phyloP scores from a whole-genome alignment of 2,329 filamentous ascomycete species.

The Calycina herbarum region DNA sequence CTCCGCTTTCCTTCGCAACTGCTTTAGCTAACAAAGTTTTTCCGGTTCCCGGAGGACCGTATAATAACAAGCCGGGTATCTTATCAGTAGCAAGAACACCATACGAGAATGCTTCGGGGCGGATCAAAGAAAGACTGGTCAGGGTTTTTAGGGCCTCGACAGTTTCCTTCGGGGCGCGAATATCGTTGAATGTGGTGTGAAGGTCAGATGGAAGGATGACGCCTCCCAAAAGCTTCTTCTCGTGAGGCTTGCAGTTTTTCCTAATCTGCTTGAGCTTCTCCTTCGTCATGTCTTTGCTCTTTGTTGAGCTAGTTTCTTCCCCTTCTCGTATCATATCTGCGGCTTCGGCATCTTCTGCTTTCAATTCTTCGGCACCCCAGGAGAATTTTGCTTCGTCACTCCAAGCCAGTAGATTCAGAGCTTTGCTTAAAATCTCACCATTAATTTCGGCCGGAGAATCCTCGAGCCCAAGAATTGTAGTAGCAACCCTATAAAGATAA shows the following conservation, averaged over 20 bases:
- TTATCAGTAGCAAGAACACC: slow-evolving; percentile 89
- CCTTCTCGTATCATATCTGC: slow-evolving; percentile 30
- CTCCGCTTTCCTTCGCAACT: slow-evolving; percentile 66
- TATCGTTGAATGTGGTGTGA: slow-evolving; percentile 81
- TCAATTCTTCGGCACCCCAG: slow-evolving; percentile 44
- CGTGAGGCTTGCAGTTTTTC: slow-evolving; percentile 69
- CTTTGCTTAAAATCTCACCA: slow-evolving; percentile 39
- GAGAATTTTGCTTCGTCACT: slow-evolving; percentile 50
- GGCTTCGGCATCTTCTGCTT: slow-evolving; percentile 41
- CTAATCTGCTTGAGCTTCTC: slow-evolving; percentile 49
- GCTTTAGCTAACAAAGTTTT: slow-evolving; percentile 71
- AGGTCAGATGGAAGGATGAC: slow-evolving; percentile 82
- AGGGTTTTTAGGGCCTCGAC: slow-evolving; percentile 86
- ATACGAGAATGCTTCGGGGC: slow-evolving; percentile 94
- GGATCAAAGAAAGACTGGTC: slow-evolving; percentile 80
- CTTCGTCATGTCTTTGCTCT: slow-evolving; percentile 39
- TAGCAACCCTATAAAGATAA: slow-evolving; percentile 47
- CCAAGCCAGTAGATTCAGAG: slow-evolving; percentile 43
- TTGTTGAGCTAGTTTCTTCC: slow-evolving; percentile 35
- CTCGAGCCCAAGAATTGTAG: slow-evolving; percentile 48
- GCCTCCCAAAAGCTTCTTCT: slow-evolving; percentile 78
- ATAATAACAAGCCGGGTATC: slow-evolving; percentile 84
- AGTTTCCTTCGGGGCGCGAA: slow-evolving; percentile 79
- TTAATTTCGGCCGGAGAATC: slow-evolving; percentile 33
- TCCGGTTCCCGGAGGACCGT: slow-evolving; percentile 81